Evolutionary conservation across 495 filamentous ascomycete species (phyloP), one percentile per base, ranked within the genome.

Genomic region (Amniculicola lignicola): DNA sequence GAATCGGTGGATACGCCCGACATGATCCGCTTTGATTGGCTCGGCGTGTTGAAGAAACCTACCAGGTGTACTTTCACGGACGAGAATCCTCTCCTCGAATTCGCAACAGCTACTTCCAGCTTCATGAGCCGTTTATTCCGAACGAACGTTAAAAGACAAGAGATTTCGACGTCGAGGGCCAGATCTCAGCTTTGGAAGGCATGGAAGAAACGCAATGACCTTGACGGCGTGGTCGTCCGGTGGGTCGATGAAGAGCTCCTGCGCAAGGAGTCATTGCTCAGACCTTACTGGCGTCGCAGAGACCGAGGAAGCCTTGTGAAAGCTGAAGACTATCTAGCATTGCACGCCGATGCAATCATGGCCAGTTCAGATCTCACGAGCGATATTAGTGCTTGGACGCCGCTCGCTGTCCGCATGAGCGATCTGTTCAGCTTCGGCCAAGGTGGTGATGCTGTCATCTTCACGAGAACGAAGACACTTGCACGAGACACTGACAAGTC

Each of bases 351-450:
- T 63, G 72, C 75, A 6, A 74, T 86, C 57, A 79, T 81, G 63
- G 79, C 82, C 7, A 82, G 77, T 48, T 77, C 81, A 9, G 82
- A 86, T 57, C 66, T 86, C 15, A 79, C 82, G 38, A 77, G 79
- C 60, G 75, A 77, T 46, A 77, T 79, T 46, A 82, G 72, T 51
- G 77, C 71, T 50, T 84, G 78, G 79, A 82, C 72, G 23, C 75
- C 81, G 0, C 67, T 86, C 1, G 82, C 82, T 4, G 75, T 83
- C 59, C 84, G 83, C 62, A 72, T 81, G 7, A 77, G 77, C 21
- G 82, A 86, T 68, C 67, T 85, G 10, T 79, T 80, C 66, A 80
- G 78, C 59, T 84, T 86, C 62, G 82, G 82, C 18, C 76, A 81
- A 60, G 79, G 82, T n/a, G 80, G 79, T 23, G 81, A 85, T 55